Evolutionary conservation across 2,329 filamentous ascomycete genomes (phyloP), one percentile per base, ranked within the genome.

Genomic region (Rugonectria rugulosa): DNA sequence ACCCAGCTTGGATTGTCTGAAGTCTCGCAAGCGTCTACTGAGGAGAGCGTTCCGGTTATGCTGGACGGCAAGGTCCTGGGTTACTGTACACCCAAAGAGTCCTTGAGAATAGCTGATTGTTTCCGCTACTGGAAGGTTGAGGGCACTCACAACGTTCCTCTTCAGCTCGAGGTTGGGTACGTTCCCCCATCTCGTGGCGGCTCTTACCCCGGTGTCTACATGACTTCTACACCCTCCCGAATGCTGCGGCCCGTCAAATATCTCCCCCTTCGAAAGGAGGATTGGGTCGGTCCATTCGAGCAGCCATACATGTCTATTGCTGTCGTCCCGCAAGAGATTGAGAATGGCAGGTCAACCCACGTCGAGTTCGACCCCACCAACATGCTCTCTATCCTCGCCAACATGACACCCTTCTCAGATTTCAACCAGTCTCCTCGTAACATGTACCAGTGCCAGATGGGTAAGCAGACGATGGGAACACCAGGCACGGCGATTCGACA

Each of bases 381-480:
- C 75, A 98, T 99, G 63, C 85, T 99, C 21, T 98, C 94, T 7
- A 98, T 99, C 62, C 83, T 99, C 46, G 95, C 95, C 68, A 98
- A 98, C 77, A 96, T 97, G 89, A 99, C 95, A 0, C 95, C 95
- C 4, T 99, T 99, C 77, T 97, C 94, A 41, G 92, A 99, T 73
- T 97, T 97, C 78, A 99, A 99, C 77, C 95, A 99, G 75, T 97
- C 93, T 12, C 95, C 95, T 2, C 84, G 95, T 83, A 99, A 99
- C 77, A 98, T 98, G 94, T 99, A 98, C 73, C 91, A 96, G 73
- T 97, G 93, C 78, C 95, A 98, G 81, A 98, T 98, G 95, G 92
- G 92, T 78, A 99, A 99, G 74, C 95, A 99, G 79, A 93, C 94
- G 1, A 99, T 99, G 95, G 95, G 95, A 74, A 98, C 95, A 20